These are phyloP conservation scores for Oidiodendron maius DNA, from an alignment of 495 filamentous ascomycete species.

Conservation along the genomic window DNA sequence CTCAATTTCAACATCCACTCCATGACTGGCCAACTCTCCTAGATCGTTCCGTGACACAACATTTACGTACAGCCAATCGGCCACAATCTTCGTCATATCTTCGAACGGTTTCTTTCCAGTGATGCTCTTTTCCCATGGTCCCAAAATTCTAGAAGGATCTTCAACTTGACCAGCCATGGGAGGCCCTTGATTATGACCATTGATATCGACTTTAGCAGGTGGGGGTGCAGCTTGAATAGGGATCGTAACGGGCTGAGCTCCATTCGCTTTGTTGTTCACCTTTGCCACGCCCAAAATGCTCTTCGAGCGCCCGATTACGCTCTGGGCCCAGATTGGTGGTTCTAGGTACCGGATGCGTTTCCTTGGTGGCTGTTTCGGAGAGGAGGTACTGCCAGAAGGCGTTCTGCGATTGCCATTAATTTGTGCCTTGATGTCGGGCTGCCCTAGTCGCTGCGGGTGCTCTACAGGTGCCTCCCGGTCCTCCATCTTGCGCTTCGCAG, in stretches of 20 bases:
- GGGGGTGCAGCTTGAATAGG: not conserved
- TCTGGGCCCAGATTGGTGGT: conserved; percentile 41
- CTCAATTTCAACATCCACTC: conserved; percentile 81
- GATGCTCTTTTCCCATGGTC: conserved; percentile 72
- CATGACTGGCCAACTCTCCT: conserved; percentile 45
- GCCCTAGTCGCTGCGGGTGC: conserved; percentile 32
- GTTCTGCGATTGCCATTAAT: conserved; percentile 31
- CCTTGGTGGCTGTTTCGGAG: conserved; percentile 26
- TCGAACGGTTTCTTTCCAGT: conserved; percentile 58
- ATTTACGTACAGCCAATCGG: conserved; percentile 67
- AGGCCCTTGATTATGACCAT: conserved; percentile 15
- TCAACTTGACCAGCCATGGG: conserved; percentile 7
- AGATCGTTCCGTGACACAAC: conserved; percentile 55
- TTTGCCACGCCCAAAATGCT: not conserved
- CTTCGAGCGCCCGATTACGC: conserved; percentile 15
- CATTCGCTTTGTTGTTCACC: conserved; percentile 16
- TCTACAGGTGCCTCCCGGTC: conserved; percentile 43
- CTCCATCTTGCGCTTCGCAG: conserved; percentile 48
- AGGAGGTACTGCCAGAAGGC: conserved; percentile 20
- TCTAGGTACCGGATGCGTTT: conserved; percentile 32
- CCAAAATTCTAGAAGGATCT: conserved; percentile 34
- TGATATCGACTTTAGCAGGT: conserved; percentile 16
- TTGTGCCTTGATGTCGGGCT: conserved; percentile 29
- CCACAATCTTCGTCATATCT: conserved; percentile 58
- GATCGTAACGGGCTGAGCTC: conserved; percentile 14